Evolutionary conservation across 148 eudicot species (phyloP).

Genomic region (Heliamphora exappendiculata): DNA sequence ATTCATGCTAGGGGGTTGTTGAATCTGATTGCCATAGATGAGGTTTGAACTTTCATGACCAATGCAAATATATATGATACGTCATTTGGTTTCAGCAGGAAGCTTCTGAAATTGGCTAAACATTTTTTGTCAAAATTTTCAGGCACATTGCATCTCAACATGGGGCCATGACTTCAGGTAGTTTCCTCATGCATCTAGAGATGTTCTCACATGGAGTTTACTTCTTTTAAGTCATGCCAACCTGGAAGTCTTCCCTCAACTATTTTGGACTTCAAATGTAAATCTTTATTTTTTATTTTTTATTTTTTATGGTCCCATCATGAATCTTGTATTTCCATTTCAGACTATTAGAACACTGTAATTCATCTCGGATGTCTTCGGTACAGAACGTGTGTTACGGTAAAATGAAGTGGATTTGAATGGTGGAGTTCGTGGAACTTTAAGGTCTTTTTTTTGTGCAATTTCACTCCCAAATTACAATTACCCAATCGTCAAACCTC

Average conservation of each 20-base stretch:
- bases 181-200: neutral
- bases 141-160: conserved; percentile 96
- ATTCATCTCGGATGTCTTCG: neutral
- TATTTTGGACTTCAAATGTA: neutral
- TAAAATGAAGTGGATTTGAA: neutral
- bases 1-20: conserved; percentile 74
- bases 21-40: conserved; percentile 88
- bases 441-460: too few species aligned
- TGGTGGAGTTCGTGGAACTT: too few species aligned
- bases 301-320: neutral
- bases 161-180: conserved; percentile 99
- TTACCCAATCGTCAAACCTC: too few species aligned
- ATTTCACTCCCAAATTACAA: too few species aligned
- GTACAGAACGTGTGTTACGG: neutral
- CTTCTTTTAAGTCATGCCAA: neutral
- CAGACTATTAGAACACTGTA: neutral
- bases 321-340: neutral
- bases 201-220: neutral
- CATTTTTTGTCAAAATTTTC: conserved; percentile 13
- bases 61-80: neutral
- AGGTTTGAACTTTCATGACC: conserved; percentile 41
- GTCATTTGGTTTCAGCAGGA: conserved; percentile 1
- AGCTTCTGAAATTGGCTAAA: conserved; percentile 9
- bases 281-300: too few species aligned
- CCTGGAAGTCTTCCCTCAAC: neutral